phyloP scores from a whole-genome alignment of 768 basidiomycete genomes.

The Mrakia blollopis region DNA sequence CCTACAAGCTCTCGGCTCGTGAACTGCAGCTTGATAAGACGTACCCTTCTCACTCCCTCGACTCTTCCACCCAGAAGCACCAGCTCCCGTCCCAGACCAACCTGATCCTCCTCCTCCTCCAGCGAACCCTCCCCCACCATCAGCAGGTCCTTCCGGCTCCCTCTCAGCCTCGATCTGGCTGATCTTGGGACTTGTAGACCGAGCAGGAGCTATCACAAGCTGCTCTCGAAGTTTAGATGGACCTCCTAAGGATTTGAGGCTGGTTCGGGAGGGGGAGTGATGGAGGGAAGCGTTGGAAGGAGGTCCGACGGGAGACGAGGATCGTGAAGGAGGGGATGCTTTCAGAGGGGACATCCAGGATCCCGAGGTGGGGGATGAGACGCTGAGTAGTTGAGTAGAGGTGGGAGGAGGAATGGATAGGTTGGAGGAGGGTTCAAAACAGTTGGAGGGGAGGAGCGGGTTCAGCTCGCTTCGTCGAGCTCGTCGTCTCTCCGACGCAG shows the following conservation, averaged over 20 bases:
- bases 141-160: not conserved
- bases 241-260: conserved; percentile 11
- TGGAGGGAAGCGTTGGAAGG: not conserved
- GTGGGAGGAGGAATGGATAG: too few relatives aligned
- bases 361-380: too few relatives aligned
- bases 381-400: too few relatives aligned
- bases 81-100: not conserved
- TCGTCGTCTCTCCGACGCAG: too few relatives aligned
- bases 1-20: not conserved
- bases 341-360: not conserved
- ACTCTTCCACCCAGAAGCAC: not conserved
- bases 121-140: not conserved
- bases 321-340: not conserved
- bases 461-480: too few relatives aligned
- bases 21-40: not conserved
- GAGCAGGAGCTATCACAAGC: not conserved
- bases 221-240: conserved; percentile 7
- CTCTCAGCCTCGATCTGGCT: not conserved
- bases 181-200: conserved; percentile 6
- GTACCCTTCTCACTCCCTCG: not conserved
- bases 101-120: not conserved
- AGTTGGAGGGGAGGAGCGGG: too few relatives aligned
- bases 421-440: too few relatives aligned
- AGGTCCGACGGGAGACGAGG: not conserved
- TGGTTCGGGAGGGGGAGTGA: conserved; percentile 1